A percentile compares a stretch with the other conserved stretches of the same genome.
phyloP scores from a whole-genome alignment of 108 stramenopile species.

The Nitzschia inconspicua region DNA sequence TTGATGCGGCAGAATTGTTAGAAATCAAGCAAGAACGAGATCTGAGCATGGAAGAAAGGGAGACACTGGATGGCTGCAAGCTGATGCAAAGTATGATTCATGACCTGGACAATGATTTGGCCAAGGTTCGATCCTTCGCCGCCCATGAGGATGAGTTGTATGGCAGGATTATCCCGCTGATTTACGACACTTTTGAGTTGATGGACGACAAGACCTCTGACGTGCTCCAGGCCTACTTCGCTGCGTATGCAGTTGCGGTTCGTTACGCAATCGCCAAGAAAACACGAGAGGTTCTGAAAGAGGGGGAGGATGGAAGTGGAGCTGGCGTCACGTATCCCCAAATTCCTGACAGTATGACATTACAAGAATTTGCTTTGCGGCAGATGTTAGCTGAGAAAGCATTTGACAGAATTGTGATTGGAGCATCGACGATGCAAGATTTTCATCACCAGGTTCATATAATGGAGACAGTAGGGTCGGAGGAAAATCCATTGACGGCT shows the following conservation, averaged over 20 bases:
- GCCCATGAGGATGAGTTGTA: slow-evolving; percentile 78
- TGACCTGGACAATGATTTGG: slow-evolving; percentile 71
- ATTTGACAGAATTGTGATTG: slow-evolving; percentile 24
- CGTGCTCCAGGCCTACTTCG: slow-evolving; percentile 69
- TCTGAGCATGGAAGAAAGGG: slow-evolving; percentile 76
- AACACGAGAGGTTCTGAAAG: slow-evolving; percentile 63
- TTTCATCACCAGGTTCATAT: slow-evolving; percentile 15
- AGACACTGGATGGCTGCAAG: slow-evolving; percentile 84
- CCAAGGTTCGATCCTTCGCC: slow-evolving; percentile 52
- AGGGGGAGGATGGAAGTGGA: slow-evolving; percentile 28
- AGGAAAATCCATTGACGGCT: slow-evolving; percentile 8
- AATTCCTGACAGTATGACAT: slow-evolving; percentile 49
- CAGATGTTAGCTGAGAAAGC: slow-evolving; percentile 40
- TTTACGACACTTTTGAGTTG: slow-evolving; percentile 81
- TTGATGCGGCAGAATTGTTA: slow-evolving; percentile 74
- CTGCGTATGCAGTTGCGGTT: slow-evolving; percentile 72
- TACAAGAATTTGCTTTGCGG: slow-evolving; percentile 75
- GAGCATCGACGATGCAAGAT: slow-evolving; percentile 31
- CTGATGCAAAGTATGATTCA: slow-evolving; percentile 82
- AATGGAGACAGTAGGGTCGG: slow-evolving; percentile 16
- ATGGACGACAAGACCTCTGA: slow-evolving; percentile 75
- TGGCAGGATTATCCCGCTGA: slow-evolving; percentile 69
- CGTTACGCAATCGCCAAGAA: slow-evolving; percentile 70
- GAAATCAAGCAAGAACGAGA: slow-evolving; percentile 57
- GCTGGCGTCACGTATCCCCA: slow-evolving; percentile 37